phyloP scores from a whole-genome alignment of 106 monocot species.

The Dendrobium huoshanense region DNA sequence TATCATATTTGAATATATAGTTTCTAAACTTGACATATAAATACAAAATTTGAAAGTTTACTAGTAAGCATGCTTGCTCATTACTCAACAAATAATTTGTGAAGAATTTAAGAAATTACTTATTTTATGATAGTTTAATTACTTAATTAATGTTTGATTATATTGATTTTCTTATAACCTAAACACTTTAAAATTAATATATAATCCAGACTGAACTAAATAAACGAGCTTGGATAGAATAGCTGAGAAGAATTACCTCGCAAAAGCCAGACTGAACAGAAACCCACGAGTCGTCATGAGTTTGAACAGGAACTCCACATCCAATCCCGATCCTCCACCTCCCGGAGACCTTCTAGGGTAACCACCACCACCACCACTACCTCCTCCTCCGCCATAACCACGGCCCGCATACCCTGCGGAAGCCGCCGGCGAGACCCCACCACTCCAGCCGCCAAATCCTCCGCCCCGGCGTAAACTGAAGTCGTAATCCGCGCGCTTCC shows the following conservation, averaged over 20 bases:
- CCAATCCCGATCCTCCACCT: constrained; percentile 15
- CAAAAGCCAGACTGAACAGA: constrained; percentile 49
- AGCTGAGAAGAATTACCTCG: constrained; percentile 30
- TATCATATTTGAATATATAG: too few species aligned
- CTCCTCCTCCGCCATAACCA: constrained; percentile 19
- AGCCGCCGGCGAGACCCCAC: constrained; percentile 13
- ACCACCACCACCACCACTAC: neutral
- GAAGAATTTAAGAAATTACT: too few species aligned
- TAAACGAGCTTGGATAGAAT: too few species aligned
- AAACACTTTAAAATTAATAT: too few species aligned
- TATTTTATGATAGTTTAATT: too few species aligned
- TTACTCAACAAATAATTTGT: too few species aligned
- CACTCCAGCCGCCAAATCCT: neutral
- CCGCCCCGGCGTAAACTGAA: neutral
- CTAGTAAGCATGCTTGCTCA: too few species aligned
- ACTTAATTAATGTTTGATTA: too few species aligned
- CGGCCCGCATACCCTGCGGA: constrained; percentile 4
- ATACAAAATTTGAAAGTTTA: too few species aligned
- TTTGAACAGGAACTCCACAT: constrained; percentile 39
- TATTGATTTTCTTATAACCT: too few species aligned
- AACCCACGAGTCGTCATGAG: constrained; percentile 47
- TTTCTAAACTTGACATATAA: too few species aligned
- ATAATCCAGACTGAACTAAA: too few species aligned
- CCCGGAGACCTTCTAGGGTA: constrained; percentile 7
- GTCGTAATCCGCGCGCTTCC: constrained; percentile 54